Percentiles rank a stretch among this genome's conserved stretches.
phyloP scores from a whole-genome alignment of 306 rosid genomes.

The Oxytropis ochrocephala region DNA sequence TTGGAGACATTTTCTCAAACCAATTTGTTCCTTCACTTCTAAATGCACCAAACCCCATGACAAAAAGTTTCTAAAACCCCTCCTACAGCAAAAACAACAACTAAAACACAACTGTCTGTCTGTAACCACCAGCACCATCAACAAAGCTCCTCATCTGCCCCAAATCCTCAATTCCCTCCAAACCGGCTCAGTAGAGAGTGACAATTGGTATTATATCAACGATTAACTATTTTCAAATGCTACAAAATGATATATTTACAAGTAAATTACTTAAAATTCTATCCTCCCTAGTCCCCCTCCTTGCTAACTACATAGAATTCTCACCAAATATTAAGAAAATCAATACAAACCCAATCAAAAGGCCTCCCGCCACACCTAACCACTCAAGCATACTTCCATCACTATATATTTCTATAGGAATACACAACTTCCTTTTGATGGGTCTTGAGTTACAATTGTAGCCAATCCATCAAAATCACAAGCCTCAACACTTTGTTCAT shows the following conservation, averaged over 20 bases:
- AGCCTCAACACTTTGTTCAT: constrained; percentile 52
- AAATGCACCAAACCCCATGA: too few relatives aligned
- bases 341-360: constrained; percentile 23
- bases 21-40: too few relatives aligned
- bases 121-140: too few relatives aligned
- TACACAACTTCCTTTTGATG: constrained; percentile 34
- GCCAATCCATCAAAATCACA: constrained; percentile 45
- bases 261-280: not conserved
- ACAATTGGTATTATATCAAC: not conserved
- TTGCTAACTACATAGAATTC: not conserved
- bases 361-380: not conserved
- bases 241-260: not conserved
- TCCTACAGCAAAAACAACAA: too few relatives aligned
- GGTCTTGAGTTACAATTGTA: constrained; percentile 30
- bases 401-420: constrained; percentile 41
- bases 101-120: too few relatives aligned
- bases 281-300: not conserved
- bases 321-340: constrained; percentile 17
- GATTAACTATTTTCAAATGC: not conserved
- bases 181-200: too few relatives aligned
- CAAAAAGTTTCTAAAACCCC: too few relatives aligned
- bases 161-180: too few relatives aligned
- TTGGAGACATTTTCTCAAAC: too few relatives aligned
- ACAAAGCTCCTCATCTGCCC: too few relatives aligned
- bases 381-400: constrained; percentile 25